Evolutionary conservation across 2,329 filamentous ascomycete genomes (phyloP).

Genomic region (Grosmannia serpens): DNA sequence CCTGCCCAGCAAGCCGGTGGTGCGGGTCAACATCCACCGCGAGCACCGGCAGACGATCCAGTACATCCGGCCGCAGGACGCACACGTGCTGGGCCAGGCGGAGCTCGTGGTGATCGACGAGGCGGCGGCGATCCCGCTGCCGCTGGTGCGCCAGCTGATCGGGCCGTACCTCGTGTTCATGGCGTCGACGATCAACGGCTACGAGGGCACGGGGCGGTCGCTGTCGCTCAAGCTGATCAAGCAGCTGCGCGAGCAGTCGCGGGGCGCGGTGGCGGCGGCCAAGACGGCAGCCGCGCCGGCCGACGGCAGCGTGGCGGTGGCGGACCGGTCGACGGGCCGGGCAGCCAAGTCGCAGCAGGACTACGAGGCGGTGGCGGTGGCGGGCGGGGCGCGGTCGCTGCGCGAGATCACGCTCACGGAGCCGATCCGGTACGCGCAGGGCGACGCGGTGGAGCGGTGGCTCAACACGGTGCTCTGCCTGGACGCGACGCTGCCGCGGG

Average conservation of each 20-base stretch:
- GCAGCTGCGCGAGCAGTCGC: constrained; percentile 86
- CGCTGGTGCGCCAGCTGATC: constrained; percentile 85
- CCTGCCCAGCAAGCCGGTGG: constrained; percentile 91
- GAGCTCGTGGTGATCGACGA: constrained; percentile 95
- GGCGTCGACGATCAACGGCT: constrained; percentile 98
- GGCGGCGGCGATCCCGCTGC: constrained; percentile 89
- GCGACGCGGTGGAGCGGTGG: constrained; percentile 91
- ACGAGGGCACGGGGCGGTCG: constrained; percentile 92
- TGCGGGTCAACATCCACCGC: constrained; percentile 88
- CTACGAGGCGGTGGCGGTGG: constrained; percentile 41
- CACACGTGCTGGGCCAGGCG: constrained; percentile 87
- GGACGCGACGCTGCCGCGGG: constrained; percentile 75
- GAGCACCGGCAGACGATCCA: constrained; percentile 96
- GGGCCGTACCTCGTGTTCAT: constrained; percentile 97
- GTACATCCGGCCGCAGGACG: constrained; percentile 94
- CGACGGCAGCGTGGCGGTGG: constrained; percentile 39
- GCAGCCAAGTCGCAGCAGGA: constrained; percentile 48
- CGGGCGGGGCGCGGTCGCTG: constrained; percentile 45
- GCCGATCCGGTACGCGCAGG: constrained; percentile 86
- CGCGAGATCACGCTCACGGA: constrained; percentile 88
- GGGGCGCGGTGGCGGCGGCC: constrained; percentile 27
- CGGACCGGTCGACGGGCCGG: constrained; percentile 72
- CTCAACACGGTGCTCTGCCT: constrained; percentile 88
- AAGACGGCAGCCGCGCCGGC: constrained; percentile 39
- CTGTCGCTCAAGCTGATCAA: constrained; percentile 94